Conservation (phyloP, 202 grass and related monocot species). For the Zizania palustris region DNA sequence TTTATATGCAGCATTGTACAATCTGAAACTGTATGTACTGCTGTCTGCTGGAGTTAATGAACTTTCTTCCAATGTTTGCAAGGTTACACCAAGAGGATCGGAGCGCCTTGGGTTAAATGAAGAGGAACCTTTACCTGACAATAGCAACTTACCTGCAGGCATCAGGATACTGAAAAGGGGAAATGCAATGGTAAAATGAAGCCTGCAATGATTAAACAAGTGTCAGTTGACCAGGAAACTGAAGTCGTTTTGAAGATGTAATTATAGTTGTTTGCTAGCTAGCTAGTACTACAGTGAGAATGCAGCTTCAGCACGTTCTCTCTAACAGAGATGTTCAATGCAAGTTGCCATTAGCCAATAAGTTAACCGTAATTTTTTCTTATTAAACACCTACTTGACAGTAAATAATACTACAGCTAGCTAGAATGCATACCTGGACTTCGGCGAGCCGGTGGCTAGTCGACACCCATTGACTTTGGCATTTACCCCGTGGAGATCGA, state of each 20-base stretch:
- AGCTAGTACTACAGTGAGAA: background rate
- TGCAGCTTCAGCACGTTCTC: background rate
- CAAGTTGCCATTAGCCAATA: no score
- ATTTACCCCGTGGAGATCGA: no score
- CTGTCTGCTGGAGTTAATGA: no score
- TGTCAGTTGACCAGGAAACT: no score
- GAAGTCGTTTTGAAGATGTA: background rate
- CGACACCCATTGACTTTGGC: no score
- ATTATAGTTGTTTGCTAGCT: background rate
- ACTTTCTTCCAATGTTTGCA: background rate
- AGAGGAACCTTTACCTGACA: background rate
- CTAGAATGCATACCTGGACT: no score
- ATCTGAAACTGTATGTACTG: background rate
- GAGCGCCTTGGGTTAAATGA: background rate
- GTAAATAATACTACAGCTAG: no score
- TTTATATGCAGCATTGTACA: background rate
- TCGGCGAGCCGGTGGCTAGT: no score
- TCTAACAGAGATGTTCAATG: no score
- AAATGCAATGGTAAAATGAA: background rate
- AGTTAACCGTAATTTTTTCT: no score
- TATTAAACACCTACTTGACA: no score
- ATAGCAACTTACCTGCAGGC: background rate
- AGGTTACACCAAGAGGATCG: background rate
- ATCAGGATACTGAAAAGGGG: background rate
- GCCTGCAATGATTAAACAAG: background rate